Base-by-base conservation (phyloP, 257 asterid genomes). In the Gentiana straminea region DNA sequence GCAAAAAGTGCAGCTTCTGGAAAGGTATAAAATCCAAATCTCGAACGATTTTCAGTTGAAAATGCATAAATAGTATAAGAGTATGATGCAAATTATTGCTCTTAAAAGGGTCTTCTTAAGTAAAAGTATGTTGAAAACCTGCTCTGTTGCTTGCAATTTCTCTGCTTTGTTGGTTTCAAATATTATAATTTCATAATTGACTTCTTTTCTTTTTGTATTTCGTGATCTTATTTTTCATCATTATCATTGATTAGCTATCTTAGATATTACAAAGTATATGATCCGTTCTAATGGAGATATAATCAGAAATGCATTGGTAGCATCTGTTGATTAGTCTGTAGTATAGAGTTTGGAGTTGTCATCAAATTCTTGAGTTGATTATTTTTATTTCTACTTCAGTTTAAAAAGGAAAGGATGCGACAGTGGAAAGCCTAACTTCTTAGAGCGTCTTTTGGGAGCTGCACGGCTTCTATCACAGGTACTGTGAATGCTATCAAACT, bases 381-480 rank as follows among this genome's bases (percentile, higher is more conserved):
- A 24, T 24, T 24, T 24, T 24, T 62, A 15, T 64, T 54, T 47
- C 45, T 13, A 32, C 37, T 63, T 65, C 71, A 86, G 98, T 78
- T 78, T 92, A 74, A 92, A 88, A 87, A 79, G 89, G 79, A 77
- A 77, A 73, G 77, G 62, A 70, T 60, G 69, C 39, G 70, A 75
- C 33, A 54, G 76, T 55, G 83, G 75, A 56, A 88, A 85, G 66
- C 79, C 46, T 54, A 92, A 83, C 65, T 78, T 88, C 60, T 57
- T 85, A 76, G 97, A 88, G 73, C 85, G 93, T 54, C 95, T 88
- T 62, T 65, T 81, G 59, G 98, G 97, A 73, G 81, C 77, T 75
- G 73, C 82, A 60, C 88, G 84, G 49, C 67, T 92, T 44, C 60
- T 85, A 58, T 78, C 94, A 0, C 79, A 74, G 94, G 24, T 24